Percentiles rank a stretch among this genome's conserved stretches.
Conservation (phyloP, 371 early-diverging fungal genomes). For the Sporodiniella umbellata region DNA sequence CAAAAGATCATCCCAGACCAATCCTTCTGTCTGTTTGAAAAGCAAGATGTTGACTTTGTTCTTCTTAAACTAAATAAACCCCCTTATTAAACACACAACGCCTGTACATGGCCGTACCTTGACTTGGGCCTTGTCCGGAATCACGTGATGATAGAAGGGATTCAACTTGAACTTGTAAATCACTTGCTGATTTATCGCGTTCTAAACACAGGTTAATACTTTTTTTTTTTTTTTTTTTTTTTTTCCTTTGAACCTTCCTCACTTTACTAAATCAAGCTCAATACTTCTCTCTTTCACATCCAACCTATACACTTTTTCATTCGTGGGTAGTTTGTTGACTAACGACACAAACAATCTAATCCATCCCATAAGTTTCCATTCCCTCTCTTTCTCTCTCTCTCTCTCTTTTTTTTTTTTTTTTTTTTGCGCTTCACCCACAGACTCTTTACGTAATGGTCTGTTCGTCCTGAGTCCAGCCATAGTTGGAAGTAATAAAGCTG, state of each 20-base stretch:
- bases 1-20: slow-evolving; percentile 6
- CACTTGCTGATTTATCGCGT: slow-evolving; percentile 5
- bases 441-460: slow-evolving; percentile 4
- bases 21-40: background rate
- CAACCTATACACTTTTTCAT: background rate
- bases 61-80: slow-evolving; percentile 4
- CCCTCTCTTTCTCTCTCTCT: too few species aligned
- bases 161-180: slow-evolving; percentile 12
- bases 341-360: slow-evolving; percentile 9
- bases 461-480: slow-evolving; percentile 10
- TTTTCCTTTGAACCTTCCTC: background rate
- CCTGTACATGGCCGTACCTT: slow-evolving; percentile 1
- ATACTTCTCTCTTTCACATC: slow-evolving; percentile 6
- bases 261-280: slow-evolving; percentile 11
- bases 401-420: too few species aligned
- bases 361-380: too few species aligned
- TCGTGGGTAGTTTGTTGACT: background rate
- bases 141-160: slow-evolving; percentile 5
- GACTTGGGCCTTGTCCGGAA: background rate
- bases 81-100: background rate
- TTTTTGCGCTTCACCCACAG: too few species aligned
- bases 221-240: too few species aligned
- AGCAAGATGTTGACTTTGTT: slow-evolving; percentile 6
- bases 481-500: slow-evolving; percentile 5
- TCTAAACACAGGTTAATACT: too few species aligned